A percentile compares a stretch with the other conserved stretches of the same genome.
Evolutionary conservation across 805 yeast genomes (phyloP).

Genomic region (Pichia gijzeniarum): DNA sequence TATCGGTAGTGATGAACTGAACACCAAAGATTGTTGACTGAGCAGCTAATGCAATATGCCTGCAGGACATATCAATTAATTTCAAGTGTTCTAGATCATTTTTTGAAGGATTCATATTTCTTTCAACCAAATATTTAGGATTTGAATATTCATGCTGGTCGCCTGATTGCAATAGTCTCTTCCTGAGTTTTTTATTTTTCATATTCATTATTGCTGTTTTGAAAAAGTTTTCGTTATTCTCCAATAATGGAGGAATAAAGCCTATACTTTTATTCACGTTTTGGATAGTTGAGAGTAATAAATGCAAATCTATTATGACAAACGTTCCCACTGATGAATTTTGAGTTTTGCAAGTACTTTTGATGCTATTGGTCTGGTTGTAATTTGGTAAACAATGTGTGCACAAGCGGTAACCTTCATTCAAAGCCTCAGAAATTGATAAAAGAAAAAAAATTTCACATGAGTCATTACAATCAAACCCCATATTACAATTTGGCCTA

Average conservation of each 20-base stretch:
- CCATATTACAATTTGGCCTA: slow-evolving; percentile 61
- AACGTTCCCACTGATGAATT: slow-evolving; percentile 16
- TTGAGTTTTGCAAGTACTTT: slow-evolving; percentile 17
- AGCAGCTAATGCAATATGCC: slow-evolving; percentile 79
- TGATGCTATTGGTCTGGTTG: no score
- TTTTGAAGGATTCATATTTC: slow-evolving; percentile 34
- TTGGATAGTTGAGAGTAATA: slow-evolving; percentile 45
- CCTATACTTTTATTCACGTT: slow-evolving; percentile 53
- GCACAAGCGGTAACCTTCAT: slow-evolving; percentile 46
- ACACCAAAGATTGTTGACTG: slow-evolving; percentile 19
- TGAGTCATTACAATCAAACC: slow-evolving; percentile 36
- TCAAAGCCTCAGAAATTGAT: slow-evolving; percentile 36
- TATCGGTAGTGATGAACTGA: neutral
- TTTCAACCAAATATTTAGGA: slow-evolving; percentile 7
- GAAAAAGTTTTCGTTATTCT: neutral
- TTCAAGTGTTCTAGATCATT: slow-evolving; percentile 65
- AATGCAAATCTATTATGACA: slow-evolving; percentile 40
- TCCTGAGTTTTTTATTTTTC: slow-evolving; percentile 4
- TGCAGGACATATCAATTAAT: slow-evolving; percentile 70
- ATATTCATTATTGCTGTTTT: slow-evolving; percentile 1
- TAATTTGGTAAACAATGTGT: slow-evolving; percentile 46
- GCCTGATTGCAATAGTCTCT: slow-evolving; percentile 1
- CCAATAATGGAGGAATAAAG: slow-evolving; percentile 43
- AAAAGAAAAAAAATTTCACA: slow-evolving; percentile 42
- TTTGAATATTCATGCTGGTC: neutral